Evolutionary conservation across 768 basidiomycete species (phyloP), one percentile per base, ranked within the genome.

Genomic region (Rhizopogon vulgaris): DNA sequence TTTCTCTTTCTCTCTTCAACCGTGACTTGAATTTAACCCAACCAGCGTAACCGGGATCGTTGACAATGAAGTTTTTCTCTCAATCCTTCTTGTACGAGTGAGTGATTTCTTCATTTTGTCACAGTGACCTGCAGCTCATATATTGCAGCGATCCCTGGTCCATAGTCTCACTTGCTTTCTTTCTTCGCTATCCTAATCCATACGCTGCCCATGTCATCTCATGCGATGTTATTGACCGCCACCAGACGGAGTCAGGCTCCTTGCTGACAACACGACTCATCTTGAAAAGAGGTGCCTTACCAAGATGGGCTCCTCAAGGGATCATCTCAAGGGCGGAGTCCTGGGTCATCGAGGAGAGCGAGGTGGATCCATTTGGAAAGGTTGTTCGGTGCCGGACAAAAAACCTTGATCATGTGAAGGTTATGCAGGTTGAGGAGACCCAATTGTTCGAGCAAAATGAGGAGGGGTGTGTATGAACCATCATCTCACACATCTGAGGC

Each of bases 301-400:
- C 94, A 0, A 78, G 86, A 60, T 98, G 94, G 94, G 90, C 90
- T 7, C 90, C 88, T 2, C 77, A 81, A 63, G 87, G 87, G 52
- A 85, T 97, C 54, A 72, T 93, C 30, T 80, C 82, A 2, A 80
- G 91, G 59, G 84, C 90, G 32, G 94, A 96, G 69, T 87, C 87
- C 2, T 98, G 93, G 94, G 84, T 96, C 42, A 70, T 98, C 53
- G 94, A 98, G 68, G 89, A 94, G 74, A 95, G 87, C 59, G 90
- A 95, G 63, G 90, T 97, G 6, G 90, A 96, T 69, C 85, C 90
- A 3, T 73, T 83, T 50, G 88, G 85, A 30, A 83, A 84, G 69
- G 77, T 82, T 17, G 80, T 96, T 60, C 75, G 77, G 54, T 92
- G 89, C 60, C 75, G 77, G 54, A 95, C 94, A 15, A 85, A 82